phyloP scores from a whole-genome alignment of 2,329 filamentous ascomycete genomes.

The Apiospora phragmitis region DNA sequence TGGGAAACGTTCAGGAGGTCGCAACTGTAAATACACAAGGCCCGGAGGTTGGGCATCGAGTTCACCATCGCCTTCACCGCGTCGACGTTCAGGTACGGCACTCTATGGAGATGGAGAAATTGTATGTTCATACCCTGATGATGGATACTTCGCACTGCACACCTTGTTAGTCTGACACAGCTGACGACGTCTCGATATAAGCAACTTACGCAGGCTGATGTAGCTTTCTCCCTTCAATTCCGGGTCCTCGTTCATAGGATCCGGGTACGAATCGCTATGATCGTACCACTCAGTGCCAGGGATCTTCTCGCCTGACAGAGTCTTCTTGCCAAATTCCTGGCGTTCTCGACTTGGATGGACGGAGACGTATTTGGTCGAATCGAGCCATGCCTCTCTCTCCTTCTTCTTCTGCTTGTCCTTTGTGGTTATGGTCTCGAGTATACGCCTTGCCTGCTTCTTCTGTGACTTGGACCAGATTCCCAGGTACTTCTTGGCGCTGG shows the following conservation, averaged over 20 bases:
- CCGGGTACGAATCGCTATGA: neutral
- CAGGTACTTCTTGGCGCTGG: neutral
- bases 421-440: neutral
- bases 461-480: neutral
- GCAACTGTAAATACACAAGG: conserved; percentile 29
- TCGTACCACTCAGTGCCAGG: neutral
- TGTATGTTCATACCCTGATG: conserved; percentile 19
- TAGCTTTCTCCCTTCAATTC: neutral
- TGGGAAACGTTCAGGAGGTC: conserved; percentile 29
- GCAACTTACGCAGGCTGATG: conserved; percentile 11
- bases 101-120: conserved; percentile 25
- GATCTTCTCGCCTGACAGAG: neutral
- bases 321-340: neutral
- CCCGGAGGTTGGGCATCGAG: conserved; percentile 20
- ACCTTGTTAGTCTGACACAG: neutral
- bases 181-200: neutral
- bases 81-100: conserved; percentile 24
- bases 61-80: conserved; percentile 22
- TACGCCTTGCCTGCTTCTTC: neutral
- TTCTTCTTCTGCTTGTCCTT: neutral
- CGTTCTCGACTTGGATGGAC: neutral
- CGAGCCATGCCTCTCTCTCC: neutral
- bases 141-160: neutral
- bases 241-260: neutral
- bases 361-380: neutral